phyloP scores from a whole-genome alignment of 345 rosid species.

The Erysimum cheiranthoides region DNA sequence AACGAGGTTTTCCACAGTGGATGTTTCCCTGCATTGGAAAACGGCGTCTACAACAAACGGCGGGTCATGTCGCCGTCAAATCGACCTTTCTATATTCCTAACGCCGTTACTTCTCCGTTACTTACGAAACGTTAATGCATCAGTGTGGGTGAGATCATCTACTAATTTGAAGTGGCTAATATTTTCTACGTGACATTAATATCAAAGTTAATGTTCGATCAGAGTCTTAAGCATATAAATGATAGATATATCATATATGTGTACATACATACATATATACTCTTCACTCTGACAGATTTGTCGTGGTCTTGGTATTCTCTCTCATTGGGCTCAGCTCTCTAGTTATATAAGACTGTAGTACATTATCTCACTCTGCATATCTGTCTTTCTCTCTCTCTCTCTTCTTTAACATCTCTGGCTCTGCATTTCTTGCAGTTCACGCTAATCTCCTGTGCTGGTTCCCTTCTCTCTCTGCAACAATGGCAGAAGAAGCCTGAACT shows the following conservation, averaged over 20 bases:
- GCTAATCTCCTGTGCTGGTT: slow-evolving; percentile 72
- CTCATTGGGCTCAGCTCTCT: slow-evolving; percentile 38
- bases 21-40: slow-evolving; percentile 31
- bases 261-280: slow-evolving; percentile 16
- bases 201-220: slow-evolving; percentile 16
- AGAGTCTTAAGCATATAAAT: neutral
- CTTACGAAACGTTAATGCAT: slow-evolving; percentile 1
- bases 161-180: slow-evolving; percentile 13
- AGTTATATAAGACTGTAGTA: slow-evolving; percentile 37
- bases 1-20: neutral
- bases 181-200: slow-evolving; percentile 29
- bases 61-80: slow-evolving; percentile 39
- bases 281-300: slow-evolving; percentile 41
- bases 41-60: slow-evolving; percentile 39
- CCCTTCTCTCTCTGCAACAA: slow-evolving; percentile 36
- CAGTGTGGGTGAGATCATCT: neutral
- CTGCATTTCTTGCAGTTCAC: slow-evolving; percentile 71
- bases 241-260: neutral
- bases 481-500: slow-evolving; percentile 28
- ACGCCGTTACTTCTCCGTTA: slow-evolving; percentile 86
- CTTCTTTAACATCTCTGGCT: slow-evolving; percentile 62
- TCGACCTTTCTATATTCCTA: slow-evolving; percentile 24
- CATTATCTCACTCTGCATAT: slow-evolving; percentile 27
- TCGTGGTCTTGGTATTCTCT: slow-evolving; percentile 39
- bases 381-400: slow-evolving; percentile 55